Evolutionary conservation across 2,329 filamentous ascomycete genomes (phyloP), one percentile per base, ranked within the genome.

Genomic region (Myriangium duriaei): DNA sequence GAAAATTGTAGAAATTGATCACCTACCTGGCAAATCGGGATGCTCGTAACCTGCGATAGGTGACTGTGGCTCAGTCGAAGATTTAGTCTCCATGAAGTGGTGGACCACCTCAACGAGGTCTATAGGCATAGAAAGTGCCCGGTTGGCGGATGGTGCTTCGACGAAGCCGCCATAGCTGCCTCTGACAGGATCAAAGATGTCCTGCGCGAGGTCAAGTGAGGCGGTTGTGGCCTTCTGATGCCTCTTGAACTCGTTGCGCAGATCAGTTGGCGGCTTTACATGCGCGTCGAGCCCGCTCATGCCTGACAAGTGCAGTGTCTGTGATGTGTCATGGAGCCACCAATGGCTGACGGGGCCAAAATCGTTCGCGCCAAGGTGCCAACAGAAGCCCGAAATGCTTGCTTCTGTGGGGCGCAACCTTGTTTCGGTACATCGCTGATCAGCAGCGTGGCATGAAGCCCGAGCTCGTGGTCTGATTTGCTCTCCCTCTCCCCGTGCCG

Each of bases 191-290:
- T 64, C 49, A 26, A 61, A 54, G 49, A 80, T 54, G 58, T 58
- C 54, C 60, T 57, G 43, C 52, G 56, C 50, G 45, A 82, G 70
- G 11, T 70, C 64, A 13, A 68, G 60, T 46, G 76, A 69, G 7
- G 61, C 42, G 11, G 35, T 19, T 24, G 35, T 21, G 11, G 33
- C 21, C 45, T 72, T 79, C 15, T 79, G 75, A 49, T 79, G 84
- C 30, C 62, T 63, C 57, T 94, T 94, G 72, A 85, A 95, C 38
- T 76, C 63, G 32, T 70, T 63, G 44, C 78, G 76, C 47, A 95
- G 66, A 34, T 66, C 58, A 10, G 77, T 73, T 3, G 86, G 82
- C 2, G 86, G 83, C 49, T 78, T 76, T 57, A 85, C 76, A 55
- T 88, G 75, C 17, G 86, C 79, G 58, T 93, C 81, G n/a, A 26